phyloP scores from a whole-genome alignment of 164 flowering plant genomes.

The Malania oleifera region DNA sequence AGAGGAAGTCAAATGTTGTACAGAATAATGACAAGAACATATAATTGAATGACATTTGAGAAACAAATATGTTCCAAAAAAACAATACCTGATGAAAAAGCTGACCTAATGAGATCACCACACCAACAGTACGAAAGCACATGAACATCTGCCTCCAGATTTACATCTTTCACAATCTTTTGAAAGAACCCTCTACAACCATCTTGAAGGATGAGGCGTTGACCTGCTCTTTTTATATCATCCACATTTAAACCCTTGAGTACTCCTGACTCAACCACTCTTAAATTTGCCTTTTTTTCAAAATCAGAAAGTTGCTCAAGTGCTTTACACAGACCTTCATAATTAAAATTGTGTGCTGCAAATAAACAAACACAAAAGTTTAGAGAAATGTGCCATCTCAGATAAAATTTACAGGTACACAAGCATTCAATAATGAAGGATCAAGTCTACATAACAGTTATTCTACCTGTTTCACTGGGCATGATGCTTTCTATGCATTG shows the following conservation, averaged over 20 bases:
- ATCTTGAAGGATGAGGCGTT: constrained; percentile 64
- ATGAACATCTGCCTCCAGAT: constrained; percentile 50
- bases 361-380: too few species aligned
- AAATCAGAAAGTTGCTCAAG: constrained; percentile 68
- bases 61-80: too few species aligned
- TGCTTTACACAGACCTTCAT: constrained; percentile 51
- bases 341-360: constrained; percentile 54
- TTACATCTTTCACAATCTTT: constrained; percentile 40
- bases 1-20: too few species aligned
- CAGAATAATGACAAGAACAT: too few species aligned
- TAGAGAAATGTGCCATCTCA: constrained; percentile 6
- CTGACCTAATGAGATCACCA: constrained; percentile 79
- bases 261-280: constrained; percentile 74
- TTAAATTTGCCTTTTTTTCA: constrained; percentile 70
- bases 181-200: constrained; percentile 68
- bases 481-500: constrained; percentile 75
- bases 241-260: constrained; percentile 77
- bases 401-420: too few species aligned
- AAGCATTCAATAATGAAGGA: too few species aligned
- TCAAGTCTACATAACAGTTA: background rate
- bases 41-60: too few species aligned
- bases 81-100: constrained; percentile 84
- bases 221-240: constrained; percentile 75
- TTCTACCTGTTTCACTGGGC: constrained; percentile 49
- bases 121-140: constrained; percentile 93